Evolutionary conservation across 2,329 filamentous ascomycete genomes (phyloP).

Genomic region (Fusarium abutilonis): DNA sequence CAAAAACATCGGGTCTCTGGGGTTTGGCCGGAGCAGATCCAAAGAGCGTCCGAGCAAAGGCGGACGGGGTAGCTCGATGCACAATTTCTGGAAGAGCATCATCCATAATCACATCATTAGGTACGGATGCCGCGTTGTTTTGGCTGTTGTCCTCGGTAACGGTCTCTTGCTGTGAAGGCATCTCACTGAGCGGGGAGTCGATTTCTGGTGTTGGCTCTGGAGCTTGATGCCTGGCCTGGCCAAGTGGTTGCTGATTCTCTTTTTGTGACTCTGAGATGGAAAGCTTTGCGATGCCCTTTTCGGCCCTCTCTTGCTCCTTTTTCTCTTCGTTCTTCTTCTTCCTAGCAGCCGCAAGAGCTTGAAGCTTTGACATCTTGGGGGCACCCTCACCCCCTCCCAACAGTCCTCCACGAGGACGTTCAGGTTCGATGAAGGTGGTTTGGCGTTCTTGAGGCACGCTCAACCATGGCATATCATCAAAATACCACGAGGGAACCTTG

Average conservation of each 20-base stretch:
- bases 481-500: conserved; percentile 66
- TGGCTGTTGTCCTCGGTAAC: background rate
- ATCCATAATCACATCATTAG: background rate
- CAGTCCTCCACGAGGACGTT: conserved; percentile 70
- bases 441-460: conserved; percentile 73
- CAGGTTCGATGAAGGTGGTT: conserved; percentile 69
- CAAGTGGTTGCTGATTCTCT: conserved; percentile 41
- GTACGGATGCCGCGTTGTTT: background rate
- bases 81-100: conserved; percentile 11
- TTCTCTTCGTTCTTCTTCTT: conserved; percentile 82
- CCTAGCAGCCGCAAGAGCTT: conserved; percentile 85
- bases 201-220: conserved; percentile 3
- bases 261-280: conserved; percentile 47
- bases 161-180: background rate
- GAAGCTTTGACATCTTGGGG: conserved; percentile 88
- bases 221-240: conserved; percentile 40
- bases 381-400: conserved; percentile 75
- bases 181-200: conserved; percentile 2
- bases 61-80: conserved; percentile 56
- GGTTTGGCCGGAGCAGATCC: conserved; percentile 52
- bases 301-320: conserved; percentile 47
- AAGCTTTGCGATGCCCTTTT: conserved; percentile 47
- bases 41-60: conserved; percentile 66
- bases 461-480: conserved; percentile 87
- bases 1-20: conserved; percentile 49